phyloP scores from a whole-genome alignment of 768 basidiomycete genomes.

The Pleurotus giganteus region DNA sequence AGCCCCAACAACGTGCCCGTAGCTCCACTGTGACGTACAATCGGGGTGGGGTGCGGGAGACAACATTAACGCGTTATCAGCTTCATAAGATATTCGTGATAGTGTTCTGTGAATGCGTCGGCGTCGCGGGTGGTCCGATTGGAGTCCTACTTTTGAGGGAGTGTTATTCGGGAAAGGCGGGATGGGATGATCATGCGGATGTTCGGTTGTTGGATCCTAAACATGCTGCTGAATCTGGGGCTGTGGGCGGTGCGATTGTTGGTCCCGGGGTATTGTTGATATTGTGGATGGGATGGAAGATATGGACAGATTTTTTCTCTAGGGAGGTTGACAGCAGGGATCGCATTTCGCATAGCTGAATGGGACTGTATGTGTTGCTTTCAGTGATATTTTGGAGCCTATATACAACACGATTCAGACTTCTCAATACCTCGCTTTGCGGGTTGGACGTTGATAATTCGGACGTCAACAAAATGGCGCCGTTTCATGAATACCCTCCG shows the following conservation, averaged over 20 bases:
- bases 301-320: neutral
- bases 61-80: neutral
- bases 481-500: no score
- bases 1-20: neutral
- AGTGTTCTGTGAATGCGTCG: constrained; percentile 8
- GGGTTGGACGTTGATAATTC: no score
- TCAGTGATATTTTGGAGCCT: no score
- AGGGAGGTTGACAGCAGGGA: neutral
- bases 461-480: no score
- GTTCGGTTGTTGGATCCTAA: constrained; percentile 1
- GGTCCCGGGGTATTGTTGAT: neutral
- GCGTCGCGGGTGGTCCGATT: neutral
- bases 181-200: neutral
- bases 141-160: neutral
- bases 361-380: no score
- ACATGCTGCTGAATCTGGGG: constrained; percentile 2
- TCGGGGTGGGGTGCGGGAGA: constrained; percentile 2
- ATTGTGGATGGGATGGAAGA: neutral
- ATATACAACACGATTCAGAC: no score
- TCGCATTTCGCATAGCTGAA: no score
- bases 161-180: neutral
- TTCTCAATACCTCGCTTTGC: no score
- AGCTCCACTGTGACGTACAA: neutral
- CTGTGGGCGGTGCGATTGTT: constrained; percentile 1
- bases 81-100: constrained; percentile 1